Base-by-base conservation (phyloP, 2,329 filamentous ascomycete species). In the Fusarium equiseti region DNA sequence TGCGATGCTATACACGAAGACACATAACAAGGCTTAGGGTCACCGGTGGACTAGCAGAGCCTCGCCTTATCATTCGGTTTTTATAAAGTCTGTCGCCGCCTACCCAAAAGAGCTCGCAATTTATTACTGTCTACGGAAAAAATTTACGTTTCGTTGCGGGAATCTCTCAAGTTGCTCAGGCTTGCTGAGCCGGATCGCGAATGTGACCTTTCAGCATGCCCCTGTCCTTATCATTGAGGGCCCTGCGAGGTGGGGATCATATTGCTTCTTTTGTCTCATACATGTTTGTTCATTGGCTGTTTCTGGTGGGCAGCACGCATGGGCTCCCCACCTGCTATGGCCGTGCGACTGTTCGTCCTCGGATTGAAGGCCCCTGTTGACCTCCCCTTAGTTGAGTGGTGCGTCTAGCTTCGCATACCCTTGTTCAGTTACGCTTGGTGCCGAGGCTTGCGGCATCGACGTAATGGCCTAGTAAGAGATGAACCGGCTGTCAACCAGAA, bases 221-320 rank as follows among this genome's bases (percentile, higher is more conserved):
- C 70, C 50, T 53, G 63, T 63, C 59, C 50, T 62, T 49, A 46
- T 54, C 56, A 51, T 46, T 51, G 60, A 62, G 50, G 45, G 52
- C 59, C 57, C 62, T 60, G 44, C 61, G 32, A 54, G 26, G 75
- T 62, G 74, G 71, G 63, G 40, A 54, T 38, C 57, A 66, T 60
- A 75, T 77, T 77, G 73, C 75, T 77, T 77, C 74, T 77, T 77
- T 77, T 59, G 74, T 69, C 62, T 49, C 20, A 45, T 27, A 22
- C 27, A 48, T 32, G 63, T 54, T 38, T 60, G 54, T 50, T 55
- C 56, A 77, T 77, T 77, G 75, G 75, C 24, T 43, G 56, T 24
- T 24, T 7, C 29, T 15, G 2, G 26, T 58, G 67, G 63, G 66
- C 57, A 58, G 46, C 54, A 49, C 56, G 63, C 68, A 71, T 60